Base-by-base conservation (phyloP, 2,329 filamentous ascomycete genomes). In the Xylaria arbuscula region DNA sequence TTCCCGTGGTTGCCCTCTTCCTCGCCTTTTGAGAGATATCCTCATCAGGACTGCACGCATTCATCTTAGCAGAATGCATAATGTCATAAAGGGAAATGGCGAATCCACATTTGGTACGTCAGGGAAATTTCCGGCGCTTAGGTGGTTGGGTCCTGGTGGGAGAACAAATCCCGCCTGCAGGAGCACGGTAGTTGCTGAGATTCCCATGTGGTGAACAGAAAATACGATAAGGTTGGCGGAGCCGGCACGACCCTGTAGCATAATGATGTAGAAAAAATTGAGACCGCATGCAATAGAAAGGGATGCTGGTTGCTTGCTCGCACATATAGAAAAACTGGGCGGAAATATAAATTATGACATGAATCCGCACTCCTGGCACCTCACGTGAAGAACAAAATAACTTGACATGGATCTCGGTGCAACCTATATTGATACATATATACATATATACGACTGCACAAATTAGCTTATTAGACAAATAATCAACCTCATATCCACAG, bases 1-100 rank as follows among this genome's bases (percentile, higher is more conserved):
- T 71, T 1, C 72, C 74, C 32, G 19, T 74, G 11, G 66, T 75
- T 19, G 74, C 67, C 24, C 59, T 71, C 4, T 60, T 74, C 58
- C 62, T 77, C 28, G 69, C 68, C 42, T 66, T 75, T 62, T 77
- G 22, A 69, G 47, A 19, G 15, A 34, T 19, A 19, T 36, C 36
- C 38, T 28, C 34, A n/a, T 32, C 11, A 34, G 10, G n/a, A 50
- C 61, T 58, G n/a, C 15, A 53, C 19, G 24, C 17, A 56, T 22
- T 36, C 38, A 15, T 32, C 45, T 50, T 28, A 56, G 40, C 45
- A 28, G 40, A 34, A 38, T 57, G 34, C 56, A 60, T n/a, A n/a
- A n/a, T n/a, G n/a, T n/a, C n/a, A n/a, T 22, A 47, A 38, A 8
- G 32, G 51, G 36, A 56, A 58, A 54, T 57, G 28, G 54, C 17